phyloP scores from a whole-genome alignment of 1,139 yeast genomes.

The Pichiaceae sp. region DNA sequence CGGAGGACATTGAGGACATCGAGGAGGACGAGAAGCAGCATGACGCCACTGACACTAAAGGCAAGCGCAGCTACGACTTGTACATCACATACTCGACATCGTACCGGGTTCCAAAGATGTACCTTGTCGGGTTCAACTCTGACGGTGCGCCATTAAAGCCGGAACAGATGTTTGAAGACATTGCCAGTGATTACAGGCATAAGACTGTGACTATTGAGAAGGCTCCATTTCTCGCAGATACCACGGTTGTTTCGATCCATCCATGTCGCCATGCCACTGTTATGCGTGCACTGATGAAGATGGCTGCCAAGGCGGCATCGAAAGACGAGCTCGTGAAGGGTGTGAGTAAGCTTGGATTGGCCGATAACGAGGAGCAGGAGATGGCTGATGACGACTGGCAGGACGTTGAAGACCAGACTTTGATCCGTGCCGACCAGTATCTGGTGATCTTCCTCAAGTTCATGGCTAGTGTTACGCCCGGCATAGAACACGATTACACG shows the following conservation, averaged over 20 bases:
- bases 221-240: conserved; percentile 73
- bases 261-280: conserved; percentile 96
- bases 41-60: conserved; percentile 31
- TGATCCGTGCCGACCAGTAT: conserved; percentile 84
- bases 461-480: conserved; percentile 95
- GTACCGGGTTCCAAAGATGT: conserved; percentile 92
- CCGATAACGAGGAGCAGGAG: conserved; percentile 24
- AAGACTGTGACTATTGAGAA: conserved; percentile 95
- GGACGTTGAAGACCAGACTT: conserved; percentile 15
- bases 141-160: conserved; percentile 86
- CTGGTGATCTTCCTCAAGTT: conserved; percentile 82
- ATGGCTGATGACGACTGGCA: conserved; percentile 28
- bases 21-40: conserved; percentile 26
- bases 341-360: conserved; percentile 35
- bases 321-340: conserved; percentile 28
- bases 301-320: conserved; percentile 39
- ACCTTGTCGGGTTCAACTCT: conserved; percentile 76
- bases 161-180: conserved; percentile 88
- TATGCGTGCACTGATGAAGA: conserved; percentile 77
- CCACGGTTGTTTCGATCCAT: conserved; percentile 85
- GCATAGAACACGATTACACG: conserved; percentile 93
- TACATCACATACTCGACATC: conserved; percentile 91
- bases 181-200: conserved; percentile 82
- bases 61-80: conserved; percentile 70
- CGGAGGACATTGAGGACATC: conserved; percentile 6